Conservation (phyloP, 2,329 filamentous ascomycete genomes). For the Epichloe elymi region DNA sequence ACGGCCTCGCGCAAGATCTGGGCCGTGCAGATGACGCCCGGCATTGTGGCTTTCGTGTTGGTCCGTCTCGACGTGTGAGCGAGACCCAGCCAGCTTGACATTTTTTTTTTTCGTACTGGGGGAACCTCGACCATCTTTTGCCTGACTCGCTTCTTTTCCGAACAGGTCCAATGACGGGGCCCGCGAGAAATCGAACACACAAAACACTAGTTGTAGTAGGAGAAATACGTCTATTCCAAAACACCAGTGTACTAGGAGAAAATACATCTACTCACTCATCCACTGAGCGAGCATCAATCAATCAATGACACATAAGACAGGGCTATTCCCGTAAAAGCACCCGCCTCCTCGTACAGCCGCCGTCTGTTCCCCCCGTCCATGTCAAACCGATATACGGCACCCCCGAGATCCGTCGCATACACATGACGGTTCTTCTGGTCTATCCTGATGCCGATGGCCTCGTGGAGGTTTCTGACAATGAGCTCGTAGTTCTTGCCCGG, state of each 20-base stretch:
- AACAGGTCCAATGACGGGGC: too few relatives aligned
- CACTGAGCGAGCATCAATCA: too few relatives aligned
- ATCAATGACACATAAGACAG: neutral
- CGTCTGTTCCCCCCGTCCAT: constrained; percentile 18
- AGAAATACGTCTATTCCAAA: too few relatives aligned
- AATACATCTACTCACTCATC: too few relatives aligned
- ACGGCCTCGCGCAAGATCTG: constrained; percentile 29
- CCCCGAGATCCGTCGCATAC: constrained; percentile 28
- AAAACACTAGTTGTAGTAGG: too few relatives aligned
- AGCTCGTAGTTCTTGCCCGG: constrained; percentile 14
- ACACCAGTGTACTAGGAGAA: too few relatives aligned
- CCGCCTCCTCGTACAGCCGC: constrained; percentile 2
- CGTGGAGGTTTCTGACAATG: constrained; percentile 25
- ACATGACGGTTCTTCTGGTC: constrained; percentile 22
- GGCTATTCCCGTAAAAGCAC: neutral
- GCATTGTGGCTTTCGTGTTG: constrained; percentile 5
- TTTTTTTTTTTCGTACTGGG: too few relatives aligned
- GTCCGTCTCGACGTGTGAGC: constrained; percentile 10
- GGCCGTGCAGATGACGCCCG: constrained; percentile 25
- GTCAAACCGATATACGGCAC: constrained; percentile 22
- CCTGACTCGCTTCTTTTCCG: too few relatives aligned
- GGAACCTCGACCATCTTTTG: too few relatives aligned
- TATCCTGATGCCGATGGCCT: constrained; percentile 32
- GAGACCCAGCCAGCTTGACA: too few relatives aligned
- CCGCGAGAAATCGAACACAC: too few relatives aligned